Evolutionary conservation across 495 filamentous ascomycete species (phyloP).

Genomic region (Podospora tetraspora): DNA sequence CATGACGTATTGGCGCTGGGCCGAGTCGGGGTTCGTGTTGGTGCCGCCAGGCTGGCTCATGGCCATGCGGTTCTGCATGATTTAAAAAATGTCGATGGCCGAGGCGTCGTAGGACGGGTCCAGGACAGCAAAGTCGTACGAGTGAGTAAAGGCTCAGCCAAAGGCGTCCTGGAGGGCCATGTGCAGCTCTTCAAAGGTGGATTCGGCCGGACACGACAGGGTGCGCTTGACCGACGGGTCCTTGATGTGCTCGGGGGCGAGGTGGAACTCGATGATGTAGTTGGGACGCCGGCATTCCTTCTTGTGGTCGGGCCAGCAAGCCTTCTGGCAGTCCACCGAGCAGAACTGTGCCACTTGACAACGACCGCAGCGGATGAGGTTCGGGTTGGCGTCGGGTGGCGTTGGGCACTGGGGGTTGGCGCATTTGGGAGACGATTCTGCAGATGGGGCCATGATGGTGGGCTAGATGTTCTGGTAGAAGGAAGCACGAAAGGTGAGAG

Average conservation of each 20-base stretch:
- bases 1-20: conserved; percentile 11
- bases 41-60: not conserved
- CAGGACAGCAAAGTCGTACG: conserved; percentile 21
- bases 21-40: not conserved
- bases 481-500: not conserved
- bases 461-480: too few species aligned
- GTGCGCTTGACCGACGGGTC: conserved; percentile 30
- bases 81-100: not conserved
- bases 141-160: conserved; percentile 26
- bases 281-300: conserved; percentile 17
- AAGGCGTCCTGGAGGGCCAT: conserved; percentile 32
- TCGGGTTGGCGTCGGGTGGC: not conserved
- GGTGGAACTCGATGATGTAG: conserved; percentile 25
- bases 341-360: conserved; percentile 7
- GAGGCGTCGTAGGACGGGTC: conserved; percentile 19
- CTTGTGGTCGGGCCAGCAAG: conserved; percentile 21
- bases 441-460: not conserved
- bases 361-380: conserved; percentile 11
- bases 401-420: not conserved
- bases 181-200: conserved; percentile 29
- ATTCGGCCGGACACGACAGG: conserved; percentile 33
- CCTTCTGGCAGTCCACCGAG: conserved; percentile 13
- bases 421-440: not conserved
- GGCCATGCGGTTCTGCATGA: not conserved
- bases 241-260: conserved; percentile 19